phyloP scores from a whole-genome alignment of 345 rosid genomes.

The Ailanthus altissimus region DNA sequence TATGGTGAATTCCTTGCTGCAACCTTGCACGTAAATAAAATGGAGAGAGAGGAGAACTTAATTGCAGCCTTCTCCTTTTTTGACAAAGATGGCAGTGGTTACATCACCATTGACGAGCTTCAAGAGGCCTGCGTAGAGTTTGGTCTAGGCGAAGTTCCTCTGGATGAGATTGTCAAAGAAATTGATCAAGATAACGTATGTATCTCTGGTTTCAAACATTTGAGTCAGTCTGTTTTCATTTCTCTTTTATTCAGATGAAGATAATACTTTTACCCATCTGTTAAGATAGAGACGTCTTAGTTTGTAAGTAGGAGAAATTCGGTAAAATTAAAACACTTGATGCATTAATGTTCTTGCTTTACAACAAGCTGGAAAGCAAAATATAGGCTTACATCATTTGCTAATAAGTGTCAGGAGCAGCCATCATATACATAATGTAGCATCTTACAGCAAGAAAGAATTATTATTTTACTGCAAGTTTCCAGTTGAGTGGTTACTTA shows the following conservation, averaged over 20 bases:
- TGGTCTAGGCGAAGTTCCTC: conserved; percentile 75
- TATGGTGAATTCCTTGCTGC: conserved; percentile 96
- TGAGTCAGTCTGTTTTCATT: neutral
- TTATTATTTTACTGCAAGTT: too few species aligned
- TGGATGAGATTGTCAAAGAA: conserved; percentile 86
- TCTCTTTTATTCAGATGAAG: neutral
- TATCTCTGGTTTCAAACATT: neutral
- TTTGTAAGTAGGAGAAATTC: neutral
- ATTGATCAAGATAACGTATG: conserved; percentile 93
- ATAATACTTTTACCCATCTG: neutral
- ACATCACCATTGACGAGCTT: conserved; percentile 89
- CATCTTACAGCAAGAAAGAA: too few species aligned
- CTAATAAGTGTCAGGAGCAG: too few species aligned
- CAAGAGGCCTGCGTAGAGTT: conserved; percentile 94
- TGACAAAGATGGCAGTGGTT: conserved; percentile 91
- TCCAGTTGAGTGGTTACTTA: neutral
- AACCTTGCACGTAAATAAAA: conserved; percentile 85
- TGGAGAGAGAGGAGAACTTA: conserved; percentile 88
- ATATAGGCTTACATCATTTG: neutral
- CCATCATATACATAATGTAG: too few species aligned
- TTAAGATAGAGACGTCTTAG: neutral
- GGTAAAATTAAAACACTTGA: neutral
- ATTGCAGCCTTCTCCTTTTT: conserved; percentile 84
- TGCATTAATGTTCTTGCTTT: neutral
- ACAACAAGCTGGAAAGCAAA: neutral